Conservation (phyloP, 2,329 filamentous ascomycete genomes). For the Colletotrichum paranaense region DNA sequence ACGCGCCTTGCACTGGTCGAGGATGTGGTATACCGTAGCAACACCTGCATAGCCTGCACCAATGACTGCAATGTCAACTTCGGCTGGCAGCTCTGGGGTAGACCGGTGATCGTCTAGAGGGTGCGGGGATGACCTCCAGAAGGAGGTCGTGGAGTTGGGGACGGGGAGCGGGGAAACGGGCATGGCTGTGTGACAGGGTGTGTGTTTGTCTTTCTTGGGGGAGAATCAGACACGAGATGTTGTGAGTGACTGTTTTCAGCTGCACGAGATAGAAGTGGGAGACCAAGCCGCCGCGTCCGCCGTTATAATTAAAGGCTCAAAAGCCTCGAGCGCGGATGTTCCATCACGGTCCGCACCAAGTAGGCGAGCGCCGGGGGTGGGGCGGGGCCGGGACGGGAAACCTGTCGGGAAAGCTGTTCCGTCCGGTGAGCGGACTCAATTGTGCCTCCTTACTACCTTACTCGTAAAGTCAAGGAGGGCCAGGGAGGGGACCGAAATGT, state of each 20-base stretch:
- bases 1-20: conserved; percentile 42
- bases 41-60: conserved; percentile 37
- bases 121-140: conserved; percentile 35
- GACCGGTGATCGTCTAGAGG: conserved; percentile 37
- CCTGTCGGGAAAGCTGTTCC: neutral
- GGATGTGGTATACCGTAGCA: conserved; percentile 36
- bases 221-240: neutral
- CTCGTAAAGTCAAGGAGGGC: neutral
- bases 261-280: neutral
- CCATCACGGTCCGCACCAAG: neutral
- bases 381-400: neutral
- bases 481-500: neutral
- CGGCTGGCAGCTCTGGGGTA: conserved; percentile 30
- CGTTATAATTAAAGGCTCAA: neutral
- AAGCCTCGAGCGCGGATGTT: neutral
- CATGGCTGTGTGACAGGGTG: conserved; percentile 6
- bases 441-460: neutral
- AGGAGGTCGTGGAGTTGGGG: conserved; percentile 33
- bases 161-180: conserved; percentile 31
- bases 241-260: neutral
- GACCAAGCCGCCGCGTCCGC: neutral
- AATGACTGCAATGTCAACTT: conserved; percentile 34
- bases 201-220: neutral
- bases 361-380: neutral
- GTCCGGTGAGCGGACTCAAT: neutral